These are phyloP conservation scores for Lasiosphaeria hispida DNA, from an alignment of 495 filamentous ascomycete species.

Conservation along the genomic window DNA sequence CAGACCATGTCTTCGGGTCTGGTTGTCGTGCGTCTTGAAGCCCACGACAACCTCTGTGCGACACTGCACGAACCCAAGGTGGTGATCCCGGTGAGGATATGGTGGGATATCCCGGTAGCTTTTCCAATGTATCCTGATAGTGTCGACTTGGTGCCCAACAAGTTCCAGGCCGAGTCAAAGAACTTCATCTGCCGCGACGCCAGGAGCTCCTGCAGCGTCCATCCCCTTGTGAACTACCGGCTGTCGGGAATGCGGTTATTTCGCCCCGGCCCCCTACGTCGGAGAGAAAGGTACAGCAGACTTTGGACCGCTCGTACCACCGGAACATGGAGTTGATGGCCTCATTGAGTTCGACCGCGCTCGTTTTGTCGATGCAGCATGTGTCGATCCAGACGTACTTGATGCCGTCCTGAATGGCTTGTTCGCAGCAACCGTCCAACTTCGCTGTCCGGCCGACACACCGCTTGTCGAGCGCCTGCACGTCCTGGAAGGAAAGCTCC, in stretches of 20 bases:
- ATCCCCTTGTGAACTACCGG: no score
- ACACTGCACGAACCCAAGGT: background rate
- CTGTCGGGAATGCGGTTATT: conserved; percentile 5
- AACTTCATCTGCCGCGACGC: conserved; percentile 35
- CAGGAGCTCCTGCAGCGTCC: conserved; percentile 42
- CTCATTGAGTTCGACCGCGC: conserved; percentile 37
- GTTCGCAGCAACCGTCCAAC: conserved; percentile 7
- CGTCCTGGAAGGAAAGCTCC: conserved; percentile 17
- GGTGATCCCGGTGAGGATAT: conserved; percentile 11
- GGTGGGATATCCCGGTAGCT: conserved; percentile 11
- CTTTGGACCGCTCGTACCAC: conserved; percentile 29
- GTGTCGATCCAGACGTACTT: conserved; percentile 37
- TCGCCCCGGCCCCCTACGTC: conserved; percentile 15
- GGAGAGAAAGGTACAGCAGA: conserved; percentile 30
- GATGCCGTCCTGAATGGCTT: conserved; percentile 12
- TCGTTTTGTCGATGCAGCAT: conserved; percentile 41
- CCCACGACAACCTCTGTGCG: conserved; percentile 22
- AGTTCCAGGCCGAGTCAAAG: conserved; percentile 28
- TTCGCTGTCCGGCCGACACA: background rate
- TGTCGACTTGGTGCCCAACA: conserved; percentile 12
- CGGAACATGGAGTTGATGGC: conserved; percentile 47
- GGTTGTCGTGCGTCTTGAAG: conserved; percentile 10
- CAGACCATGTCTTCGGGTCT: conserved; percentile 22
- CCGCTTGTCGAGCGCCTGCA: conserved; percentile 2
- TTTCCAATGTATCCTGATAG: background rate